Base-by-base conservation (phyloP, 371 early-diverging fungal genomes). In the Apophysomyces sp. region DNA sequence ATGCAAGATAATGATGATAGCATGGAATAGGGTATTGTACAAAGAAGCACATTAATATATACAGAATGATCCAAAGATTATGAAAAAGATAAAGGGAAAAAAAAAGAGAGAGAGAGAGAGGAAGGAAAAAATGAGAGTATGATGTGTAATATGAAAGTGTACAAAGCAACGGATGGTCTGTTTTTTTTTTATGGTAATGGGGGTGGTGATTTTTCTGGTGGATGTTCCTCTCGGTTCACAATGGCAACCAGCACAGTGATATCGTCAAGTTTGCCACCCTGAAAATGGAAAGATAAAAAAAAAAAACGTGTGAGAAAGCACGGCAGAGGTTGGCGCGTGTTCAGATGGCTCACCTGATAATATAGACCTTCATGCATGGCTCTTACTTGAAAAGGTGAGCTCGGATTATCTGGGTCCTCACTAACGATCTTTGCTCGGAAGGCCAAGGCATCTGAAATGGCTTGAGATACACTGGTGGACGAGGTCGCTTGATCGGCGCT, bases 301-400 rank as follows among this genome's bases (percentile, higher is more conserved):
- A 5, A 41, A 28, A 29, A 57, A 37, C 4, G 18, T 21, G 7
- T 44, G n/a, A 15, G 4, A 34, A 18, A 8, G 24, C 26, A n/a
- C 27, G 36, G 28, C 34, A 41, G 24, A 13, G 34, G 13, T 37
- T 54, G 13, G 16, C 2, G 24, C 27, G 18, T 11, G 49, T 12
- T n/a, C n/a, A n/a, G n/a, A n/a, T n/a, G n/a, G 15, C 57, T 57
- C 68, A 82, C 86, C 71, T 85, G 83, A 72, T 86, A 87, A 65
- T 85, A 86, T 12, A 89, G 65, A 18, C 94, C 95, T 75, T 95
- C 95, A 62, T 89, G 82, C 66, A 89, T 85, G 0, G 89, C 89
- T 55, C 89, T 83, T 51, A 80, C 82, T 77, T 94, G 94, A 80
- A 98, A 98, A 8, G 98, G 98, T 55, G 89, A 90, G 34, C 84